phyloP scores from a whole-genome alignment of 257 asterid genomes.

The Gentiana dahurica region DNA sequence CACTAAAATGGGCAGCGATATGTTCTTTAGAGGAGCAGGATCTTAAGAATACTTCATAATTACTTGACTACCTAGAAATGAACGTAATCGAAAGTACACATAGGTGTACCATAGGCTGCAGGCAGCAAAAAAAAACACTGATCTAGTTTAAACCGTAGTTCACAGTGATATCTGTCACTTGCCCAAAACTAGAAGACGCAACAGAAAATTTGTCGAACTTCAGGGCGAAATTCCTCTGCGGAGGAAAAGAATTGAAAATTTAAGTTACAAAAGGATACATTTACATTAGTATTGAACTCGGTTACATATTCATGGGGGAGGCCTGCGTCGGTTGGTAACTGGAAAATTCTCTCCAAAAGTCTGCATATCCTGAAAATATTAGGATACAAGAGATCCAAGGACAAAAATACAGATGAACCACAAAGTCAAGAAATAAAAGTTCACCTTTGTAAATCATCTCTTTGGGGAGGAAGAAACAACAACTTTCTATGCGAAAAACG shows the following conservation, averaged over 20 bases:
- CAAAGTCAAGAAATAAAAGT: slow-evolving; percentile 3
- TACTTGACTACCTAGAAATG: too few species aligned
- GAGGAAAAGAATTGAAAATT: neutral
- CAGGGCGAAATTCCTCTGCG: neutral
- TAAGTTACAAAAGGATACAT: slow-evolving; percentile 51
- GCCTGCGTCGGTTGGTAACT: slow-evolving; percentile 57
- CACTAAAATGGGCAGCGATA: neutral
- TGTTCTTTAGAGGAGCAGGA: neutral
- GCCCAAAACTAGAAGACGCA: neutral
- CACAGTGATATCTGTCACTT: too few species aligned
- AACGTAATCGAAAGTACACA: too few species aligned
- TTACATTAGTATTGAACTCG: slow-evolving; percentile 57
- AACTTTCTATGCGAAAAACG: slow-evolving; percentile 95
- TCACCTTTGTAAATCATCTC: slow-evolving; percentile 56
- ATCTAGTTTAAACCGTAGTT: too few species aligned
- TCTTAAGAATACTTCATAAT: neutral
- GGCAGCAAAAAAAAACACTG: neutral
- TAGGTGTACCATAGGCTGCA: too few species aligned
- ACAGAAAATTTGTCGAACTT: neutral
- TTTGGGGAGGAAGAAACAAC: slow-evolving; percentile 69
- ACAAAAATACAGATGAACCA: slow-evolving; percentile 3
- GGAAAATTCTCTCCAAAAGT: slow-evolving; percentile 60
- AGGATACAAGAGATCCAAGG: slow-evolving; percentile 7
- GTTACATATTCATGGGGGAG: slow-evolving; percentile 56
- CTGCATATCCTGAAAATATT: slow-evolving; percentile 37